Evolutionary conservation across 345 rosid genomes (phyloP), one percentile per base, ranked within the genome.

Genomic region (Ceriops tagal): DNA sequence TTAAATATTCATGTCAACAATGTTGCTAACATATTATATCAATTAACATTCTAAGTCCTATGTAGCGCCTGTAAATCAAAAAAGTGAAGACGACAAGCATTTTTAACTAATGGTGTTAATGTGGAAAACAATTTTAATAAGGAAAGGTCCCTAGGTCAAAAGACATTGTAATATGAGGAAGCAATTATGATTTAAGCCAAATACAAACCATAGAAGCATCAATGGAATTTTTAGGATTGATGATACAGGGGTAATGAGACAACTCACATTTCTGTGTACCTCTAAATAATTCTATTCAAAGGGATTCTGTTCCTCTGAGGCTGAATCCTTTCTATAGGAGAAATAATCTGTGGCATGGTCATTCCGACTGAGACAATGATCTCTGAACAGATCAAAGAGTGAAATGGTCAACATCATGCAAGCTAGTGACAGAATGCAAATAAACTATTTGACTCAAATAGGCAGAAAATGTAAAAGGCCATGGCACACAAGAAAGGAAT

Each of bases 361-460:
- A 92, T 92, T 19, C 97, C 97, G 0, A 87, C 85, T 22, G 97
- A 89, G 21, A 92, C 92, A 67, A 89, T 87, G 43, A 92, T 92
- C 79, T 92, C 96, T 92, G 92, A 71, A 75, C 89, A 89, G 67
- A 75, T 26, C 72, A 68, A 26, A 26, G 49, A 53, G 61, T 27
- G 62, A 31, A 21, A 57, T 8, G 9, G 64, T 62, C 53, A 58
- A 65, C 27, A 52, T 19, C 30, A 51, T 24, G 61, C 28, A 20
- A 27, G 52, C 46, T 18, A 22, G 64, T n/a, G 6, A 43, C 51
- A 64, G 34, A 22, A 72, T 66, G 28, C 20, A 60, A 21, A 3
- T 28, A 49, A 70, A 60, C 32, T 31, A 30, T 30, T 31, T 20
- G 43, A 61, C 51, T 51, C n/a, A 60, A 24, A 19, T 19, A 11